Evolutionary conservation across 2,329 filamentous ascomycete genomes (phyloP).

Genomic region (Furcasterigmium furcatum): DNA sequence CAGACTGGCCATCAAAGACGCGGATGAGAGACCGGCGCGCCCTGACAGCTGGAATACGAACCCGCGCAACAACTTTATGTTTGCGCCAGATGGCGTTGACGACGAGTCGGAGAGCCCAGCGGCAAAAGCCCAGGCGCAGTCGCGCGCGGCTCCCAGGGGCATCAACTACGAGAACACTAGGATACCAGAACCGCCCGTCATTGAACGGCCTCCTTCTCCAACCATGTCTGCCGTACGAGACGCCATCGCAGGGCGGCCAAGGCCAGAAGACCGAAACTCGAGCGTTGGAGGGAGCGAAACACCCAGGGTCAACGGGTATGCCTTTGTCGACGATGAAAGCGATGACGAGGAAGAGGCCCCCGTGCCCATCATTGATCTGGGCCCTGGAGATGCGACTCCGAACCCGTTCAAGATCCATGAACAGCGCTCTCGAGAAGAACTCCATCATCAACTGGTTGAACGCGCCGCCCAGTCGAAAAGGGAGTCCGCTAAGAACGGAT

Average conservation of each 20-base stretch:
- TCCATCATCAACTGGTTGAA: conserved; percentile 87
- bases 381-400: conserved; percentile 57
- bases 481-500: conserved; percentile 53
- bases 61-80: conserved; percentile 87
- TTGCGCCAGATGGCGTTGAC: conserved; percentile 64
- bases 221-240: conserved; percentile 81
- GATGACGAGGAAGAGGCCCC: conserved; percentile 41
- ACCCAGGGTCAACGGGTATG: conserved; percentile 87
- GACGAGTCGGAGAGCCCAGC: conserved; percentile 58
- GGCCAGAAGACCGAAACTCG: conserved; percentile 59
- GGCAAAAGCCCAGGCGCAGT: conserved; percentile 66
- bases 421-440: conserved; percentile 70
- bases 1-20: conserved; percentile 62
- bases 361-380: conserved; percentile 51
- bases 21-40: conserved; percentile 69
- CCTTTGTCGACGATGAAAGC: conserved; percentile 84
- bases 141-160: conserved; percentile 70
- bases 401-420: conserved; percentile 81
- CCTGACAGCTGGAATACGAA: conserved; percentile 72
- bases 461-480: conserved; percentile 71
- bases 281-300: conserved; percentile 67
- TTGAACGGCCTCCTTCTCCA: conserved; percentile 64
- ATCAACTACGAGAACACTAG: conserved; percentile 85
- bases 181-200: conserved; percentile 50
- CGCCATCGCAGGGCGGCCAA: conserved; percentile 73